Base-by-base conservation (phyloP, 179 eudicot species). In the Actinidia chinensis region DNA sequence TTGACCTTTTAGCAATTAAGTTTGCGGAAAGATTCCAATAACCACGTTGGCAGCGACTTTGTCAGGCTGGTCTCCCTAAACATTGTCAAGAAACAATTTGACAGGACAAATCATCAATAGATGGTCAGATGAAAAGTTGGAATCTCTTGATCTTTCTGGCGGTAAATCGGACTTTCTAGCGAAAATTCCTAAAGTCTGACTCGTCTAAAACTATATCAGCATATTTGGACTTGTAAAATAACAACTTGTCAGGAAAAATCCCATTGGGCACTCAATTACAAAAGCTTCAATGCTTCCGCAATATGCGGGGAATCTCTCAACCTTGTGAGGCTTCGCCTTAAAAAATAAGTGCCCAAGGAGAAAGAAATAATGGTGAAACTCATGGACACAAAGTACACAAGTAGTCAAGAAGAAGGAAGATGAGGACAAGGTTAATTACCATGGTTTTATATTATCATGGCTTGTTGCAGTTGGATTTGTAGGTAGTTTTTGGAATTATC, bases 81-180 rank as follows among this genome's bases (percentile, higher is more conserved):
- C 83, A 67, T 25, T 84, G 22, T 88, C 89, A 44, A n/a, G n/a
- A 51, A 88, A 88, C 46, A 76, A 47, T 28, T 65, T 88, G 47
- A 51, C 11, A 1, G n/a, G 89, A 8, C 78, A 76, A 43, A 80
- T 86, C 67, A 80, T n/a, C 20, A 11, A 11, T 78, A 81, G 22
- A 83, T 86, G 74, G 73, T 23, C 17, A 40, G 7, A 74, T 88
- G 88, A 50, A 17, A 7, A 44, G 51, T 81, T 88, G 44, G 79
- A 78, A 56, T 22, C 69, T 61, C 83, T 88, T 28, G 84, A 88
- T 51, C 76, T 88, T 88, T n/a, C n/a, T n/a, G n/a, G n/a, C 87
- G 1, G 28, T 67, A 33, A 86, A 86, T 70, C 74, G 68, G 5
- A 73, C 85, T 47, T 83, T 86, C 36, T n/a, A n/a, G n/a, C 86